Percentiles rank a stretch among this genome's conserved stretches.
Conservation (phyloP, 2,329 filamentous ascomycete genomes). For the Aphanocladium album region DNA sequence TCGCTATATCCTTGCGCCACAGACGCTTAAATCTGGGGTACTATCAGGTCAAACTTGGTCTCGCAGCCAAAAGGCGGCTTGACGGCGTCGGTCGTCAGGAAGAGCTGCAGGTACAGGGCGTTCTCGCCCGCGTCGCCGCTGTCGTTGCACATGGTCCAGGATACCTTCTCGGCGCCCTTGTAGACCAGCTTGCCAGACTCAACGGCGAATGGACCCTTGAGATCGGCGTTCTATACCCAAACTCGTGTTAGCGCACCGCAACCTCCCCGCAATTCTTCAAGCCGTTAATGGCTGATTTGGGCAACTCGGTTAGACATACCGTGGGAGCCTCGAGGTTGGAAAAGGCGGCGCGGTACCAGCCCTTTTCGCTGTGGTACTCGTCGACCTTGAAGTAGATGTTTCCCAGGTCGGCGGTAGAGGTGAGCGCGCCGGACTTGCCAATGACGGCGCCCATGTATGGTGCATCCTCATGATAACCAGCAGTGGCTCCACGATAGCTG, state of each 20-base stretch:
- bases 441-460: slow-evolving; percentile 11
- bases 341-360: slow-evolving; percentile 11
- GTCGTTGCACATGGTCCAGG: slow-evolving; percentile 1
- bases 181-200: slow-evolving; percentile 9
- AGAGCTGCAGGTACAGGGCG: background rate
- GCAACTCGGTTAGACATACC: background rate
- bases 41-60: slow-evolving; percentile 5
- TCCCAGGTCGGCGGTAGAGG: slow-evolving; percentile 11
- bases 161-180: slow-evolving; percentile 1
- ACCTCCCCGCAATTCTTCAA: background rate
- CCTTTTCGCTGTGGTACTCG: slow-evolving; percentile 7
- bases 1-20: too few species aligned
- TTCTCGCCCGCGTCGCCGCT: background rate
- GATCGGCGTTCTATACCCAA: background rate
- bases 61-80: slow-evolving; percentile 1
- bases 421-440: background rate
- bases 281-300: background rate
- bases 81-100: background rate
- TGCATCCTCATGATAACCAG: slow-evolving; percentile 2
- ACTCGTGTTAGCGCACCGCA: background rate
- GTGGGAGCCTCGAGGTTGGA: slow-evolving; percentile 1
- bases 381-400: slow-evolving; percentile 11
- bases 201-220: slow-evolving; percentile 8
- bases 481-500: slow-evolving; percentile 10
- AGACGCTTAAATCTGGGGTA: background rate